Base-by-base conservation (phyloP, 495 filamentous ascomycete genomes). In the Parathielavia hyrcaniae region DNA sequence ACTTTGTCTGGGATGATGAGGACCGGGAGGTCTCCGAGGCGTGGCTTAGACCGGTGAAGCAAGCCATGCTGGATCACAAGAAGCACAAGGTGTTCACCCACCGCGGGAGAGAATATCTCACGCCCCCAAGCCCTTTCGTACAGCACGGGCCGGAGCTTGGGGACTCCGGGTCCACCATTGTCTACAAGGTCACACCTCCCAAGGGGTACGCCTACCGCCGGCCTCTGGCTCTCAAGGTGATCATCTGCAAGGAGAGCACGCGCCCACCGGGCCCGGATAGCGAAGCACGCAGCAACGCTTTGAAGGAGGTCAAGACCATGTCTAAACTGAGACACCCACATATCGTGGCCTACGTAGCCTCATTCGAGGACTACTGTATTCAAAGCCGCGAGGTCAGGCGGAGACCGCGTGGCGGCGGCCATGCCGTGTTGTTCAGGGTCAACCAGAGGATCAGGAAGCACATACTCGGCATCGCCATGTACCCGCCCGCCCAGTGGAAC, bases 41-140 rank as follows among this genome's bases (percentile, higher is more conserved):
- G 3, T 71, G 69, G 69, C 47, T 63, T 1, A n/a, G 14, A 10
- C 67, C 69, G 1, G 65, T 71, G 2, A 22, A 35, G 6, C 56
- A 57, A 1, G 61, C 61, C 14, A 58, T 58, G 2, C 67, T 71
- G 17, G 58, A 66, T 23, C 41, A 43, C 1, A 53, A 26, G 14
- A 71, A 69, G 44, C 69, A 71, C 61, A 71, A 71, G 53, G 65
- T 71, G 5, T 69, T 71, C 11, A 48, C 64, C 20, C 69, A 71
- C 41, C n/a, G 22, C 34, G 63, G 62, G 39, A 69, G 68, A 30
- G 67, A 71, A 26, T 69, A 68, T 22, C 53, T 67, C 12, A 64
- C 48, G 4, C 63, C 61, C 3, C 67, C 67, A 0, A 50, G 39
- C 11, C 69, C 67, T 1, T 69, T 69, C 36, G 35, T 65, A 1